Base-by-base conservation (phyloP, 176 grass and related monocot species). In the Calamus simplicifolius region DNA sequence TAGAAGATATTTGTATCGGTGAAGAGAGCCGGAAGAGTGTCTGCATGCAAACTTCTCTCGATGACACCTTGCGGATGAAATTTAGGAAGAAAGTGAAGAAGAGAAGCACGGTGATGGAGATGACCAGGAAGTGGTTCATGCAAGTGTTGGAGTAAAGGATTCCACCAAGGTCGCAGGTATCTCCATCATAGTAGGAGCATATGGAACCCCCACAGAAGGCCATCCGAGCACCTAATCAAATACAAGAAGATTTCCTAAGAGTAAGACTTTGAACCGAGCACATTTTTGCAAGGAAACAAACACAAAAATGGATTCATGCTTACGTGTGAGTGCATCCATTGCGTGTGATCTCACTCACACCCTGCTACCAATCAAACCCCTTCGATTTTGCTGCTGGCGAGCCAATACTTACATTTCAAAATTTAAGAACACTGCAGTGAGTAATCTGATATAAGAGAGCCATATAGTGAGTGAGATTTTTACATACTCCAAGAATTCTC, bases 71-170 rank as follows among this genome's bases (percentile, higher is more conserved):
- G 19, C 62, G 19, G 14, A 64, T 16, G 23, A 64, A 64, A 64
- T 64, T 64, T 14, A 64, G 4, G 62, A 64, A 64, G 62, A 64
- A 50, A 2, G 62, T 17, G 19, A 64, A 49, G 48, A 64, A 64
- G 48, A 64, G 62, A 50, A 64, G 62, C 19, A 64, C 62, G 3
- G 10, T 50, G 48, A 64, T 25, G 19, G 62, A 64, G 62, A 50
- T 64, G 38, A 64, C 48, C 35, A 64, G 17, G 19, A 64, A 50
- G 62, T 64, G 62, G 62, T 64, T 64, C 19, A 16, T 51, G 62
- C 62, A 64, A 23, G 62, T 50, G 25, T 50, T 50, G 15, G 62
- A 51, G 10, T 64, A 50, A 4, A 64, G 61, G 49, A 50, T 50
- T 48, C 61, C 18, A 4, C 61, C 61, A 50, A 64, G 19, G 14